Conservation (phyloP, 1,139 yeast species). For the Pichia terricola region DNA sequence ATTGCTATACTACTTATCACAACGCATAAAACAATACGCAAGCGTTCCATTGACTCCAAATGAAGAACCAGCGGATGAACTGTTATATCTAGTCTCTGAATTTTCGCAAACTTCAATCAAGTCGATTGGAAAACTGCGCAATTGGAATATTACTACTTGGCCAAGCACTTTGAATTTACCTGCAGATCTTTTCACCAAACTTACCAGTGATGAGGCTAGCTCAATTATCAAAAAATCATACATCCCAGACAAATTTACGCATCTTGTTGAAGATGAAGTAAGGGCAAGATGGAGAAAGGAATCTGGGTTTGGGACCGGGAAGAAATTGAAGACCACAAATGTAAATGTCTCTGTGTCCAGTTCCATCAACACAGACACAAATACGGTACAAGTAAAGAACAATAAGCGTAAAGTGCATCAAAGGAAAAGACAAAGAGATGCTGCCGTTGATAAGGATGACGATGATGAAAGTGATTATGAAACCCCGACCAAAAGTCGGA, state of each 20-base stretch:
- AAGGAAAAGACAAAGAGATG: constrained; percentile 1
- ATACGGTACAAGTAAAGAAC: not conserved
- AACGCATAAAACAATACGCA: constrained; percentile 69
- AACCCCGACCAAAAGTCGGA: not conserved
- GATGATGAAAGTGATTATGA: not conserved
- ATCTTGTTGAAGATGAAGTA: constrained; percentile 3
- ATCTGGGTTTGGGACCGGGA: not conserved
- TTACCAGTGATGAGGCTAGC: constrained; percentile 2
- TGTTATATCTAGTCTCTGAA: constrained; percentile 61
- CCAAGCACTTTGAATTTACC: constrained; percentile 70
- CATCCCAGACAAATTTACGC: constrained; percentile 1
- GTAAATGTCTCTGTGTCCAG: not conserved
- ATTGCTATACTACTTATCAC: constrained; percentile 64
- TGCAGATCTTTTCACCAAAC: constrained; percentile 45
- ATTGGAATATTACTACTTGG: constrained; percentile 72
- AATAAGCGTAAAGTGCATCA: constrained; percentile 1
- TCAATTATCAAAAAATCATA: constrained; percentile 4
- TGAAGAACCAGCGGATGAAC: constrained; percentile 22
- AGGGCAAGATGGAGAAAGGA: constrained; percentile 9
- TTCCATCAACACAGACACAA: no score
- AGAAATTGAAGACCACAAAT: constrained; percentile 1
- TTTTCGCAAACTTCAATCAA: constrained; percentile 58
- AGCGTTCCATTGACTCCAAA: constrained; percentile 1
- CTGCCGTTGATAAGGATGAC: not conserved
- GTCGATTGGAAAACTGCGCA: constrained; percentile 44